Evolutionary conservation across 2,329 filamentous ascomycete genomes (phyloP), one percentile per base, ranked within the genome.

Genomic region (Phialophora chinensis): DNA sequence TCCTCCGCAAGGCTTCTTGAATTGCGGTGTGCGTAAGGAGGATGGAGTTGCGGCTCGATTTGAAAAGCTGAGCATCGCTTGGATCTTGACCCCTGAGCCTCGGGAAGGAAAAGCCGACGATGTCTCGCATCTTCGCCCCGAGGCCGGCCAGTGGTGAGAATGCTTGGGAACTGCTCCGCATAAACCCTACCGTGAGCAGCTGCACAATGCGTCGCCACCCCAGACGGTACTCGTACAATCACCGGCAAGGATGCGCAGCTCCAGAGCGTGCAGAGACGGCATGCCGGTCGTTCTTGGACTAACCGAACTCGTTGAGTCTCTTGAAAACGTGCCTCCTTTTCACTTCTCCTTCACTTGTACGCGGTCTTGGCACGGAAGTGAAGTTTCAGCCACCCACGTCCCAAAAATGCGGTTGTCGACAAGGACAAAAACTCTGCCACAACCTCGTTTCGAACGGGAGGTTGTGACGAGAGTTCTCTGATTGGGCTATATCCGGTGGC

Each of bases 21-120:
- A 52, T 11, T 52, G 49, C 49, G 49, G 49, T 52, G 49, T 52
- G 49, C 14, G 23, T 52, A 12, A 52, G 38, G 49, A 52, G 7
- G 23, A 52, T 52, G 49, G 25, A 29, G 10, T 23, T 52, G 11
- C 49, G 25, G 49, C 25, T 17, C 25, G 49, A 52, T 52, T 52
- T 29, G 20, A 23, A 52, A 52, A 52, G 49, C 23, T 44, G 38
- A n/a, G 14, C 38, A 44, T 44, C 14, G 38, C 38, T 44, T 44
- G 17, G 23, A 23, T 29, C 49, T 25, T 23, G 49, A 52, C 49
- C 10, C 49, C 20, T 25, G 49, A 11, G 2, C 11, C 49, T 52
- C 49, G 49, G 49, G 49, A 12, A 27, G 49, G 23, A 52, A 12
- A 52, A 27, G 49, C 49, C 49, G 49, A 11, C 6, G 3, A 17